phyloP scores from a whole-genome alignment of 192 early-diverging fungal species.

The Dissophora ornata region DNA sequence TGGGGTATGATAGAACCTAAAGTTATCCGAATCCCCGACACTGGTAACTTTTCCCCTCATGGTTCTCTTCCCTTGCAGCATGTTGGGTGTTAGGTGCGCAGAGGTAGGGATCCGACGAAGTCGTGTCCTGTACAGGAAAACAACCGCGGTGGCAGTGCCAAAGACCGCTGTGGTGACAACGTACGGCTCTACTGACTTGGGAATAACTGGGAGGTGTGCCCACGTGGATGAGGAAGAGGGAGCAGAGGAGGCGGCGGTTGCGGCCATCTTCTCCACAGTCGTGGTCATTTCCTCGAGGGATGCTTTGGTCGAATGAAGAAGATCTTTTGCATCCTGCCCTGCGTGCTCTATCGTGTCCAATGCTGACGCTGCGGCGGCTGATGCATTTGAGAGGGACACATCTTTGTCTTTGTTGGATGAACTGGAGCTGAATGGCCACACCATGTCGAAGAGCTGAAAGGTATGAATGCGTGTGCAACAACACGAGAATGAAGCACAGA shows the following conservation, averaged over 20 bases:
- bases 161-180: slow-evolving; percentile 34
- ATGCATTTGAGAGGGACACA: too few species aligned
- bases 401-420: neutral
- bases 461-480: too few species aligned
- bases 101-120: slow-evolving; percentile 58
- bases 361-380: slow-evolving; percentile 2
- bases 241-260: neutral
- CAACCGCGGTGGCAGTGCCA: slow-evolving; percentile 23
- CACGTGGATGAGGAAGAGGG: neutral
- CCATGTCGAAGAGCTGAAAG: slow-evolving; percentile 9
- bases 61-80: slow-evolving; percentile 36
- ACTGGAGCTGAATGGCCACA: slow-evolving; percentile 8
- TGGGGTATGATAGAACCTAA: slow-evolving; percentile 66
- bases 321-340: slow-evolving; percentile 26
- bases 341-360: slow-evolving; percentile 18
- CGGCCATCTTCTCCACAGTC: neutral
- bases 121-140: slow-evolving; percentile 37
- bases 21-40: slow-evolving; percentile 69
- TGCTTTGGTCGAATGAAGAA: slow-evolving; percentile 23
- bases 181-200: slow-evolving; percentile 11
- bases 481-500: too few species aligned
- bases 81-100: slow-evolving; percentile 59
- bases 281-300: slow-evolving; percentile 15
- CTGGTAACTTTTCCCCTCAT: slow-evolving; percentile 59
- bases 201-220: too few species aligned